A percentile compares a stretch with the other conserved stretches of the same genome.
Conservation (phyloP, 192 early-diverging fungal species). For the Rhizophagus sp. region DNA sequence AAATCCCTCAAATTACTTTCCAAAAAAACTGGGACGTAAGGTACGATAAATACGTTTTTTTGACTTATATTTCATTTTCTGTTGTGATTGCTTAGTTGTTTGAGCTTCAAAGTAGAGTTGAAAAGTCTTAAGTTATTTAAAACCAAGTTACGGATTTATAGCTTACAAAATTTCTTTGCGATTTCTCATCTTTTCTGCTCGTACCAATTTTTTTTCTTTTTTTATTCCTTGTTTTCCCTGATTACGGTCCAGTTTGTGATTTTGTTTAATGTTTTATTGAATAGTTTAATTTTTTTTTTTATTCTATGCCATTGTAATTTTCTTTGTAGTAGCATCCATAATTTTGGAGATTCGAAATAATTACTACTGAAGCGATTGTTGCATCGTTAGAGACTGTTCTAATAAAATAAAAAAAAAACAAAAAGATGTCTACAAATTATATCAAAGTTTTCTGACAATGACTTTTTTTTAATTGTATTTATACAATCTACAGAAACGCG, state of each 20-base stretch:
- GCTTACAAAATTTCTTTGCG: not conserved
- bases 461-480: not conserved
- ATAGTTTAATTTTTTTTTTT: not conserved
- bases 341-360: not conserved
- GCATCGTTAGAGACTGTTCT: not conserved
- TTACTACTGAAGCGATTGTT: not conserved
- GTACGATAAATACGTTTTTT: not conserved
- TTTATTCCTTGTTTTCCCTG: not conserved
- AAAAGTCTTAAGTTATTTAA: not conserved
- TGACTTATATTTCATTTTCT: not conserved
- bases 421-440: not conserved
- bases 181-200: not conserved
- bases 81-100: not conserved
- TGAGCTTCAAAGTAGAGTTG: not conserved
- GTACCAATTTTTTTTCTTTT: not conserved
- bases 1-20: constrained; percentile 11
- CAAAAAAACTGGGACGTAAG: constrained; percentile 5
- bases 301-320: not conserved
- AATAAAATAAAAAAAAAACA: not conserved
- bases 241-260: not conserved
- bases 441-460: not conserved
- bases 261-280: not conserved
- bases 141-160: constrained; percentile 3
- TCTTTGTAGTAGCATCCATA: not conserved
- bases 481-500: not conserved